Conservation (phyloP, 306 rosid genomes). For the Rosa chinensis region DNA sequence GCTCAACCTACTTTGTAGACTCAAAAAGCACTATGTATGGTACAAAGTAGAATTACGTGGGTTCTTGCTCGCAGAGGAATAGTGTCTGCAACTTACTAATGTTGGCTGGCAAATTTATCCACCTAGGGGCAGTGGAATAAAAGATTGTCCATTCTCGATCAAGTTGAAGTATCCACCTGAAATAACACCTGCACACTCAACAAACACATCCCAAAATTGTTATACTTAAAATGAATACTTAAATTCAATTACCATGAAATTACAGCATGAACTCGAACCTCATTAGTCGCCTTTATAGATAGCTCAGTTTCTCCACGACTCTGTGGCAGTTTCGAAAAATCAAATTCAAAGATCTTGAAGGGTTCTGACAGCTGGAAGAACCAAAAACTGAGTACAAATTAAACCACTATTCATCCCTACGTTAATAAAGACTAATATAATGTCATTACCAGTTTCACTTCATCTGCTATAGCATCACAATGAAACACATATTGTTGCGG, state of each 20-base stretch:
- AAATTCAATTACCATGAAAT: conserved; percentile 69
- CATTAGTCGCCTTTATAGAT: too few species aligned
- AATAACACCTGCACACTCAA: conserved; percentile 3
- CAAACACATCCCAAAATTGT: neutral
- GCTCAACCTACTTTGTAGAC: conserved; percentile 1
- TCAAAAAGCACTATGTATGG: neutral
- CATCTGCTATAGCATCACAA: too few species aligned
- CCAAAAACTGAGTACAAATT: too few species aligned
- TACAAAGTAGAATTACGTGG: neutral
- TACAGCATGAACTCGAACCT: conserved; percentile 69
- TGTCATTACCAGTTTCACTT: too few species aligned
- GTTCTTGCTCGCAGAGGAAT: neutral
- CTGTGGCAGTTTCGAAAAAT: too few species aligned
- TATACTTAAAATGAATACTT: conserved; percentile 6
- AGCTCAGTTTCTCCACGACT: too few species aligned
- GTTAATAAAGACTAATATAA: too few species aligned
- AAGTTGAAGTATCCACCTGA: conserved; percentile 94
- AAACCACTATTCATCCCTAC: too few species aligned
- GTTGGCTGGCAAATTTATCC: conserved; percentile 49
- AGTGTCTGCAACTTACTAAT: conserved; percentile 40
- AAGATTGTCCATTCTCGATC: conserved; percentile 77
- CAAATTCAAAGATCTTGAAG: too few species aligned
- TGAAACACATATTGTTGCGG: too few species aligned
- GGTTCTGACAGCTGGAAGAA: too few species aligned
- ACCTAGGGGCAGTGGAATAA: conserved; percentile 88